These are phyloP conservation scores for Butyriboletus loyo DNA, from an alignment of 768 basidiomycete genomes.

Conservation along the genomic window DNA sequence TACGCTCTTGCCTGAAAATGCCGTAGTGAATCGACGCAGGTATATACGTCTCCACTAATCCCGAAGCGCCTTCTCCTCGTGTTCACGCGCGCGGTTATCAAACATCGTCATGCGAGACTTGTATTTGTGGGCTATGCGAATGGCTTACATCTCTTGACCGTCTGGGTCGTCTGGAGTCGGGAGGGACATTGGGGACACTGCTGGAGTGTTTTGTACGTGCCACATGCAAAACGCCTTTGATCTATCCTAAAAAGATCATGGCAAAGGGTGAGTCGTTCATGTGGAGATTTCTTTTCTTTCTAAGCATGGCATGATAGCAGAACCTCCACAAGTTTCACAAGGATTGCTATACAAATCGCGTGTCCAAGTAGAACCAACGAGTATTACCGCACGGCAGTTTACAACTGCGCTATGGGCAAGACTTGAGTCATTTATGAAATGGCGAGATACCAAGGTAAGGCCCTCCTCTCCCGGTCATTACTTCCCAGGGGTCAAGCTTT, in stretches of 20 bases:
- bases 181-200: too few species aligned
- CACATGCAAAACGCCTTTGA: slow-evolving; percentile 86
- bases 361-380: slow-evolving; percentile 87
- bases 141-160: too few species aligned
- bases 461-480: too few species aligned
- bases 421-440: slow-evolving; percentile 86
- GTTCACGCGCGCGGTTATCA: too few species aligned
- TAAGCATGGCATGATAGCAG: slow-evolving; percentile 1
- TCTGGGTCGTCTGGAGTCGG: too few species aligned
- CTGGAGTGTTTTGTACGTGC: slow-evolving; percentile 72
- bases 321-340: slow-evolving; percentile 26
- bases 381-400: slow-evolving; percentile 82
- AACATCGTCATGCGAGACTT: too few species aligned
- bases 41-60: too few species aligned
- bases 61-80: too few species aligned
- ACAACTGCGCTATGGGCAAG: slow-evolving; percentile 51
- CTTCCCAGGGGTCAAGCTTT: not conserved
- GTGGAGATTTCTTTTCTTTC: not conserved
- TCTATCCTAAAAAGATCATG: slow-evolving; percentile 75
- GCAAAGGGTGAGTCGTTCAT: slow-evolving; percentile 58
- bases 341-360: slow-evolving; percentile 76
- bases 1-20: too few species aligned
- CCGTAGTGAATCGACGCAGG: too few species aligned
- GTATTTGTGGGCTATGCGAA: too few species aligned
- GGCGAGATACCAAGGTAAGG: slow-evolving; percentile 70